Base-by-base conservation (phyloP, 352 stramenopile genomes). In the Phytophthora sp. region DNA sequence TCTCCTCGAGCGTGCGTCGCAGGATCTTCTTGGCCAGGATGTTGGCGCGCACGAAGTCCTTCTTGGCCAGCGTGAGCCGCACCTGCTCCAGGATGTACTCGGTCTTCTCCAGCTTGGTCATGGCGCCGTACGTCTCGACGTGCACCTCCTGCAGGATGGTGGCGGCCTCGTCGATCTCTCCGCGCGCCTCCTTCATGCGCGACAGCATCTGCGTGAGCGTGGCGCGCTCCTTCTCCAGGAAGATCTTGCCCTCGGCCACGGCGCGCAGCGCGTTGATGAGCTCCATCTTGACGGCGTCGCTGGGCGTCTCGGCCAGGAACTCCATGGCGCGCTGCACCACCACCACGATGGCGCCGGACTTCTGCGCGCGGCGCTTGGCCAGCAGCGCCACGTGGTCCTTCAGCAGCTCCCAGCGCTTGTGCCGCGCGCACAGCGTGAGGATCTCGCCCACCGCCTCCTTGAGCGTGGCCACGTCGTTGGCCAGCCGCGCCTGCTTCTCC, bases 61-160 rank as follows among this genome's bases (percentile, higher is more conserved):
- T 97, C 72, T 98, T 99, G 35, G 86, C 89, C 32, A 99, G 84
- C 27, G 94, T 99, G 26, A 99, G 75, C 12, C 97, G 88, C 71
- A 99, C 96, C 78, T 99, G 96, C 72, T 99, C 96, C 28, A 99
- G 76, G 66, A 99, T 99, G 76, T 98, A 99, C 75, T 99, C 96
- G 11, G 97, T 92, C 78, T 99, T 99, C 76, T 99, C 97, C 27
- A 98, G 80, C 80, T 99, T 99, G 24, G 93, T 98, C 72, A 99
- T 94, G n/a, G 94, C 94, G 34, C 96, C 97, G 74, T 99, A 99
- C 9, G 97, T 99, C 84, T 99, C 97, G 0, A 99, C 86, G 48
- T 99, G 95, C 48, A 99, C 97, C 65, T 99, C 97, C 75, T 99
- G 97, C 18, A 99, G 76, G 32, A 99, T 96, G 38, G 97, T 96